Base-by-base conservation (phyloP, 2,329 filamentous ascomycete species). In the Ceratocystis cacaofunesta region DNA sequence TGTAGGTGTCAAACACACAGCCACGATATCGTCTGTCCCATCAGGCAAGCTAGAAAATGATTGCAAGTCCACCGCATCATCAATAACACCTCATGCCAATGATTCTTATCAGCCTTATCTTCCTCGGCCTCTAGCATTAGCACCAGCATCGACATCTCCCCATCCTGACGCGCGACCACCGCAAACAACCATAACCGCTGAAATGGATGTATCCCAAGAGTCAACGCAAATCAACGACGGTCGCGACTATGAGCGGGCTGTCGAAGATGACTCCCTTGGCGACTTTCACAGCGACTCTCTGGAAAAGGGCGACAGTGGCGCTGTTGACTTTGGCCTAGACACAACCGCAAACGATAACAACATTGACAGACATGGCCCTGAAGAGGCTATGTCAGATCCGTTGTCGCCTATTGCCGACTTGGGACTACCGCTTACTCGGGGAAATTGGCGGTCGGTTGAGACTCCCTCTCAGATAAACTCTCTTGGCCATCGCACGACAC, bases 191-290 rank as follows among this genome's bases (percentile, higher is more conserved):
- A 28, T 63, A 8, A 41, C 22, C n/a, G 61, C 52, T 25, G 25
- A n/a, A 48, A 68, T 65, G 61, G 64, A 68, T 28, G 44, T 62
- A 25, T 68, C 67, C 22, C 63, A 68, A 15, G 68, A 81, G 8
- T 79, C 79, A 1, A 85, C 82, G 1, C 82, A 85, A 71, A 74
- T 77, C 66, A 85, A 85, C 69, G 77, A 79, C 57, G 80, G 76
- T 60, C 78, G 82, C 46, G 82, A 82, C 72, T 85, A 85, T 69
- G 78, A 78, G 73, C 76, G 69, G 75, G 79, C 72, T 68, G 74
- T 69, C 67, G 68, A 71, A 10, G 67, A 70, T 48, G 69, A 32
- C 52, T 52, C 57, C 17, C 41, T n/a, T 2, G 55, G 17, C 15
- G 67, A 25, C 70, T 70, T 48, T 70, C 70, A 48, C 67, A 69